Conservation (phyloP, 345 rosid species). For the Lagerstroemia speciosa region DNA sequence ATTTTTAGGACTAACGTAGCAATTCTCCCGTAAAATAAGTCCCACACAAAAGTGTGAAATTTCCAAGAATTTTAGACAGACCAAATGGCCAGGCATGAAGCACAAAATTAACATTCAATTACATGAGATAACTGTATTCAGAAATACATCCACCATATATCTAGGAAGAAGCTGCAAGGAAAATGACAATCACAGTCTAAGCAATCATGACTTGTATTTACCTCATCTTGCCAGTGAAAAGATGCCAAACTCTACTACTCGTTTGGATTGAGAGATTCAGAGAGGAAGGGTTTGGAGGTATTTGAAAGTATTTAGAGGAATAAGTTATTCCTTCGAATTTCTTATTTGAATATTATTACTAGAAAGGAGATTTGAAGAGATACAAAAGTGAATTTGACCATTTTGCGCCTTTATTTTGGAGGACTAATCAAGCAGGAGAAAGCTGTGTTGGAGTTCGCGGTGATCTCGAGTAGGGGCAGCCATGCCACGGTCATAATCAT, state of each 20-base stretch:
- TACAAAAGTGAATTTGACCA: no score
- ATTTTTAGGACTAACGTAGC: no score
- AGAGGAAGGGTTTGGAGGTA: not conserved
- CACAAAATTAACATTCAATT: not conserved
- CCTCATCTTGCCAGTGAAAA: not conserved
- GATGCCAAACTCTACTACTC: not conserved
- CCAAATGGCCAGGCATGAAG: not conserved
- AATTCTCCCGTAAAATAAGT: no score
- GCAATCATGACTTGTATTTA: not conserved
- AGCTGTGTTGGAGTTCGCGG: conserved; percentile 78
- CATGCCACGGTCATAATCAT: no score
- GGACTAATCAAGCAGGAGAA: conserved; percentile 36
- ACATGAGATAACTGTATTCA: not conserved
- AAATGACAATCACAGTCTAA: not conserved
- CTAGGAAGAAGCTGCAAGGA: not conserved
- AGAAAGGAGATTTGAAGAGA: no score
- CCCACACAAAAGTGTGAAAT: not conserved
- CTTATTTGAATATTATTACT: no score
- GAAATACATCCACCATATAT: not conserved
- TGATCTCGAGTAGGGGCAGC: no score
- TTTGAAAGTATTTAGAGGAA: no score
- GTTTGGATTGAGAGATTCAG: no score
- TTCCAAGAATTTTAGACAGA: not conserved
- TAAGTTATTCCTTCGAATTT: no score
- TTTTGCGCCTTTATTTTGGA: no score